Conservation (phyloP, 1,284 basidiomycete species). For the Phenoliferia sp. region DNA sequence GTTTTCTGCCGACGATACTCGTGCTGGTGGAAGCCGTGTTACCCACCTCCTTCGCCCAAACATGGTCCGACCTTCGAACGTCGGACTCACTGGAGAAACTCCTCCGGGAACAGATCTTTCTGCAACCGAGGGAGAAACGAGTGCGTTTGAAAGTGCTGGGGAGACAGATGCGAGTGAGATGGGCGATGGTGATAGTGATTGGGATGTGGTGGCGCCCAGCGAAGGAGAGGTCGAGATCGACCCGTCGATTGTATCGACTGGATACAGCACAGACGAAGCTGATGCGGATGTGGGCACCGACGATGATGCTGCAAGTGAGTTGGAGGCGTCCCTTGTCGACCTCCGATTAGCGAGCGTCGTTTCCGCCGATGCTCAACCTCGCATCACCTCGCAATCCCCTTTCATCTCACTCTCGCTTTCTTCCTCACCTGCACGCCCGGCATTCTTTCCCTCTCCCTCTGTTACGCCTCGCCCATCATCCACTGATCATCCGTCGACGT, state of each 20-base stretch:
- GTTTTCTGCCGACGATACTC: background rate
- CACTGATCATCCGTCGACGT: background rate
- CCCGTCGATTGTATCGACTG: no score
- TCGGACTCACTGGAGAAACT: background rate
- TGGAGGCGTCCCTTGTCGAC: background rate
- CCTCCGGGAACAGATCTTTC: background rate
- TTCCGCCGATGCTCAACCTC: background rate
- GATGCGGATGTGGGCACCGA: background rate
- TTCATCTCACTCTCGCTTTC: background rate
- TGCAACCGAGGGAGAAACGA: background rate
- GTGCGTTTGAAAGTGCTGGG: no score
- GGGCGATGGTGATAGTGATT: background rate
- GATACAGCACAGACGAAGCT: background rate
- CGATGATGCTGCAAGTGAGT: background rate
- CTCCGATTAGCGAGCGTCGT: background rate
- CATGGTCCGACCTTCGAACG: background rate
- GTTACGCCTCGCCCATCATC: background rate
- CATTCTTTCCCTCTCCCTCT: background rate
- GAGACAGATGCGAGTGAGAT: background rate
- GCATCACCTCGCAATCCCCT: background rate
- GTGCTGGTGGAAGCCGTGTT: background rate
- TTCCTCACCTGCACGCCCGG: background rate
- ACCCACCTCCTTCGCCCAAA: background rate
- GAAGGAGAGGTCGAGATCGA: no score
- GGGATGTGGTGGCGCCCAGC: no score